Conservation (phyloP, 2,329 filamentous ascomycete species). For the Lomentospora prolificans region DNA sequence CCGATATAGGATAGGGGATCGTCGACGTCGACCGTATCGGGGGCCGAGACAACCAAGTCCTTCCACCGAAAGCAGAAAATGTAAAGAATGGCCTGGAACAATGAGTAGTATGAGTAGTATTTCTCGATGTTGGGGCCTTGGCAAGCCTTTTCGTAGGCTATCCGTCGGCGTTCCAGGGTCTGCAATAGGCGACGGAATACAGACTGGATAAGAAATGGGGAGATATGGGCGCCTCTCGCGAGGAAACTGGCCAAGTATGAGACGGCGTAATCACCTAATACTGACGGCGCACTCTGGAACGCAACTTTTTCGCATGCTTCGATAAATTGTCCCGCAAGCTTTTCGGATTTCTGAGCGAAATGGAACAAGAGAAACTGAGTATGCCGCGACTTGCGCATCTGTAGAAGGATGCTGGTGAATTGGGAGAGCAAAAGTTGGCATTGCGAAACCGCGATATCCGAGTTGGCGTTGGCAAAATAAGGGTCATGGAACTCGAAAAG, state of each 20-base stretch:
- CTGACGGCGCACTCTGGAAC: conserved; percentile 53
- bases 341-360: conserved; percentile 74
- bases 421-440: conserved; percentile 75
- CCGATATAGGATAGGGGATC: conserved; percentile 51
- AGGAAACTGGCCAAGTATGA: conserved; percentile 94
- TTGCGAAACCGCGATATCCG: conserved; percentile 57
- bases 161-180: conserved; percentile 67
- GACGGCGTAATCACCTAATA: conserved; percentile 73
- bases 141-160: conserved; percentile 61
- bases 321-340: conserved; percentile 63
- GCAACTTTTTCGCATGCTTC: conserved; percentile 21
- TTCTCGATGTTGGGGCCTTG: conserved; percentile 76
- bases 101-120: conserved; percentile 77
- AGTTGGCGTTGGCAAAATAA: conserved; percentile 58
- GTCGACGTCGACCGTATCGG: conserved; percentile 51
- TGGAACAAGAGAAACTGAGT: conserved; percentile 95
- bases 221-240: conserved; percentile 75
- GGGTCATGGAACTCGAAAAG: conserved; percentile 77
- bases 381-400: conserved; percentile 84
- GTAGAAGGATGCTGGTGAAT: conserved; percentile 80
- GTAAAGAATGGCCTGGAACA: conserved; percentile 83
- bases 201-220: conserved; percentile 64
- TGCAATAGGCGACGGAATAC: conserved; percentile 72
- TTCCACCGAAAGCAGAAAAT: conserved; percentile 98
- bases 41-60: conserved; percentile 61